Conservation (phyloP, 345 rosid genomes). For the Laguncularia racemosa region DNA sequence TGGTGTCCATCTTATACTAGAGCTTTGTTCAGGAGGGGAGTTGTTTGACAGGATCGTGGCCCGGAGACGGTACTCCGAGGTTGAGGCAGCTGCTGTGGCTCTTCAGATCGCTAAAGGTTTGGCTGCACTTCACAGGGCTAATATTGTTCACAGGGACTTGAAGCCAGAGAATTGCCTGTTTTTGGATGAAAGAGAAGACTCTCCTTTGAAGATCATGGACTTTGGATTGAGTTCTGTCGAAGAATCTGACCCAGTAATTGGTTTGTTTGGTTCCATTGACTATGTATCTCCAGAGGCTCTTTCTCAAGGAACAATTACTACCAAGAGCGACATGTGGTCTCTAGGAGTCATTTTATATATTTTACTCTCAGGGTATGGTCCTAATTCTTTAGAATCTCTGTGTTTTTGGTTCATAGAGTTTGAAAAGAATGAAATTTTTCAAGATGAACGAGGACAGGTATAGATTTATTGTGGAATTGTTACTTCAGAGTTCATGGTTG, state of each 20-base stretch:
- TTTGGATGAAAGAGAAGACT: slow-evolving; percentile 34
- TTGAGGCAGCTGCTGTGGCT: slow-evolving; percentile 40
- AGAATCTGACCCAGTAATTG: slow-evolving; percentile 57
- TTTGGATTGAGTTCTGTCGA: slow-evolving; percentile 66
- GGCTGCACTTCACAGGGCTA: slow-evolving; percentile 36
- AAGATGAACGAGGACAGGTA: background rate
- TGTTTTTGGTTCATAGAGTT: background rate
- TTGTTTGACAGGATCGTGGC: slow-evolving; percentile 52
- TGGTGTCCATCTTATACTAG: slow-evolving; percentile 56
- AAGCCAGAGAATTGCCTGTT: slow-evolving; percentile 66
- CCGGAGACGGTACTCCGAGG: slow-evolving; percentile 32
- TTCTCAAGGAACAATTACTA: slow-evolving; percentile 41
- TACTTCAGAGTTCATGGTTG: no score
- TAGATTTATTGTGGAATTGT: no score
- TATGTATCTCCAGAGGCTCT: slow-evolving; percentile 69
- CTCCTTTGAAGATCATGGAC: slow-evolving; percentile 64
- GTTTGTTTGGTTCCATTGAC: slow-evolving; percentile 61
- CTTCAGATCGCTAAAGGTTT: slow-evolving; percentile 52
- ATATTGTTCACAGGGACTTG: slow-evolving; percentile 59
- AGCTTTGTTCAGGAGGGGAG: slow-evolving; percentile 59
- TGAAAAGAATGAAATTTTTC: background rate
- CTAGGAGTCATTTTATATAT: slow-evolving; percentile 57
- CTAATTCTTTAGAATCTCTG: background rate
- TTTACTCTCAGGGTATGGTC: slow-evolving; percentile 47
- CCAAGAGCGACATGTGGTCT: slow-evolving; percentile 63